Evolutionary conservation across 2,329 filamentous ascomycete species (phyloP).

Genomic region (Aulographum hederae): DNA sequence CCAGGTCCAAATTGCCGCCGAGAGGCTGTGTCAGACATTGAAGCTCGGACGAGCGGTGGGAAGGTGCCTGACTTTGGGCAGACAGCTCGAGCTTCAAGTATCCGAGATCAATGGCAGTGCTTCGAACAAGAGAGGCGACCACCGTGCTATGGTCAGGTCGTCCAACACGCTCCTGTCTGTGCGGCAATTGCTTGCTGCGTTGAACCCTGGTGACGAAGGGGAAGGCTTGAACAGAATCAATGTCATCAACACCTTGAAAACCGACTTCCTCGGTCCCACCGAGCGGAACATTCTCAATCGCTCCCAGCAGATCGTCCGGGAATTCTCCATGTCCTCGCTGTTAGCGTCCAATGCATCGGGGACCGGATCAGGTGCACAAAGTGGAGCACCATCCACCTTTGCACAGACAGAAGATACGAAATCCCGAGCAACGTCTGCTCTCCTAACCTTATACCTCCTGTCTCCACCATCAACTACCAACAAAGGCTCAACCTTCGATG

Average conservation of each 20-base stretch:
- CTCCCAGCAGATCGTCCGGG: slow-evolving; percentile 62
- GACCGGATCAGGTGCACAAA: not conserved
- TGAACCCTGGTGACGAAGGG: slow-evolving; percentile 55
- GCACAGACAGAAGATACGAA: slow-evolving; percentile 56
- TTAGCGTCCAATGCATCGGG: slow-evolving; percentile 15
- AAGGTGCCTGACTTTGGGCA: slow-evolving; percentile 61
- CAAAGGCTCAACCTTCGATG: slow-evolving; percentile 33
- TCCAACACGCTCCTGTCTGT: slow-evolving; percentile 62
- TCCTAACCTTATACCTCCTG: slow-evolving; percentile 63
- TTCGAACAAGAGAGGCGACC: slow-evolving; percentile 43
- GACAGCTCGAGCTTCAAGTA: slow-evolving; percentile 77
- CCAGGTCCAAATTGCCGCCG: slow-evolving; percentile 58
- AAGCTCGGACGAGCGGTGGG: slow-evolving; percentile 58
- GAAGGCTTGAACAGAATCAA: slow-evolving; percentile 57
- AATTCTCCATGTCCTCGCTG: slow-evolving; percentile 57
- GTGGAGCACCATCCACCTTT: slow-evolving; percentile 24
- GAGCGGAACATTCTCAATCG: slow-evolving; percentile 57
- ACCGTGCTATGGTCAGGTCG: slow-evolving; percentile 64
- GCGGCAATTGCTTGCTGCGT: slow-evolving; percentile 50
- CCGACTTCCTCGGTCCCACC: slow-evolving; percentile 48
- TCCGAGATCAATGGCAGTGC: slow-evolving; percentile 17
- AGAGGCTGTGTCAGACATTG: slow-evolving; percentile 64
- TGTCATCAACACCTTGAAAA: slow-evolving; percentile 51
- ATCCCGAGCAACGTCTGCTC: slow-evolving; percentile 52
- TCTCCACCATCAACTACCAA: slow-evolving; percentile 43